Evolutionary conservation across 2,329 filamentous ascomycete species (phyloP).

Genomic region (Sporothrix globosa): DNA sequence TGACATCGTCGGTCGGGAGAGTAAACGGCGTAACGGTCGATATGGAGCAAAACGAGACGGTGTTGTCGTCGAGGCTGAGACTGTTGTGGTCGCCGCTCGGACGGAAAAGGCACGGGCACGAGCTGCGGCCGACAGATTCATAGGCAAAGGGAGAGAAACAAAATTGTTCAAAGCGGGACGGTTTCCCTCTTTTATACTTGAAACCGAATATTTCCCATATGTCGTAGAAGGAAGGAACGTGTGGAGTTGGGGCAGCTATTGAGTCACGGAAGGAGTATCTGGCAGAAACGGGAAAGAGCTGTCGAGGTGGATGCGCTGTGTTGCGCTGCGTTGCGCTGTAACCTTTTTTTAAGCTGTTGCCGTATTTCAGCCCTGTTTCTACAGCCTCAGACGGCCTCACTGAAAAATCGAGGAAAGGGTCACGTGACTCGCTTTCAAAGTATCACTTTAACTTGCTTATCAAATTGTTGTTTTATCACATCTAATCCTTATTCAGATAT

Average conservation of each 20-base stretch:
- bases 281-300: constrained; percentile 9
- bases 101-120: not conserved
- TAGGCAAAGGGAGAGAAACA: not conserved
- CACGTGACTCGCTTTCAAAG: not conserved
- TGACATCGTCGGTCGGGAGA: constrained; percentile 24
- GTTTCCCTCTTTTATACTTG: not conserved
- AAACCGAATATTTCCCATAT: not conserved
- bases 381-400: constrained; percentile 9
- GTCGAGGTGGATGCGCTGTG: not conserved
- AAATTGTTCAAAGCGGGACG: not conserved
- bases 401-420: not conserved
- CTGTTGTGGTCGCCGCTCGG: not conserved
- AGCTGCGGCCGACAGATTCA: not conserved
- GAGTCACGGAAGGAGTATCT: not conserved
- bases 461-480: not conserved
- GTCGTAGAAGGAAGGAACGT: not conserved
- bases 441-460: not conserved
- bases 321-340: not conserved
- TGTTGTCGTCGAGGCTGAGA: not conserved
- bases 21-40: not conserved
- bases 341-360: not conserved
- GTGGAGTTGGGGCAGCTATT: not conserved
- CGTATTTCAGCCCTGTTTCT: not conserved
- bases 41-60: not conserved
- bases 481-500: not conserved